A percentile compares a stretch with the other conserved stretches of the same genome.
Conservation (phyloP, 2,329 filamentous ascomycete genomes). For the Fusarium succisae region DNA sequence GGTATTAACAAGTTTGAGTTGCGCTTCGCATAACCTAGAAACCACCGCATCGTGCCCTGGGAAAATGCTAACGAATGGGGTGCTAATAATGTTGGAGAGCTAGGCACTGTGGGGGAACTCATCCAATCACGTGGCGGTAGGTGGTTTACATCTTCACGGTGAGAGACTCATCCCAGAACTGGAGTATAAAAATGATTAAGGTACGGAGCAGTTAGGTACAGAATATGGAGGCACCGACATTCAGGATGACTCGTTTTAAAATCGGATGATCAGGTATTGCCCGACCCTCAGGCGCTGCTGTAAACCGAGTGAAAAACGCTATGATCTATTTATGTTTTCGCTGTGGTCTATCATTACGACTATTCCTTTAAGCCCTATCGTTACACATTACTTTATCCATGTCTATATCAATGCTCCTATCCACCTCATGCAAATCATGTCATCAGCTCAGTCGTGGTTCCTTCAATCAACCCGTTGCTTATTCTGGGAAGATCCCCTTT, state of each 20-base stretch:
- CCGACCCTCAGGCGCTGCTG: background rate
- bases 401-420: background rate
- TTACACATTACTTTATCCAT: constrained; percentile 13
- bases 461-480: constrained; percentile 39
- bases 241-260: background rate
- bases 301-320: background rate
- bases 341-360: constrained; percentile 13
- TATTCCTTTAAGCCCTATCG: constrained; percentile 6
- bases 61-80: constrained; percentile 24
- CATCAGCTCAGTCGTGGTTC: background rate
- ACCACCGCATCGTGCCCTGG: constrained; percentile 26
- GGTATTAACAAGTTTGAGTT: constrained; percentile 11
- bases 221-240: background rate
- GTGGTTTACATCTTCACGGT: background rate
- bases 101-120: constrained; percentile 14
- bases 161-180: background rate
- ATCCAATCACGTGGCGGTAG: constrained; percentile 15
- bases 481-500: constrained; percentile 36
- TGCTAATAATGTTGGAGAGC: constrained; percentile 10
- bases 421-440: background rate
- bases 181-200: background rate
- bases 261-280: background rate
- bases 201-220: background rate
- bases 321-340: constrained; percentile 1
- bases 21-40: constrained; percentile 29